phyloP scores from a whole-genome alignment of 768 basidiomycete species.

The Daedaleopsis nitida region DNA sequence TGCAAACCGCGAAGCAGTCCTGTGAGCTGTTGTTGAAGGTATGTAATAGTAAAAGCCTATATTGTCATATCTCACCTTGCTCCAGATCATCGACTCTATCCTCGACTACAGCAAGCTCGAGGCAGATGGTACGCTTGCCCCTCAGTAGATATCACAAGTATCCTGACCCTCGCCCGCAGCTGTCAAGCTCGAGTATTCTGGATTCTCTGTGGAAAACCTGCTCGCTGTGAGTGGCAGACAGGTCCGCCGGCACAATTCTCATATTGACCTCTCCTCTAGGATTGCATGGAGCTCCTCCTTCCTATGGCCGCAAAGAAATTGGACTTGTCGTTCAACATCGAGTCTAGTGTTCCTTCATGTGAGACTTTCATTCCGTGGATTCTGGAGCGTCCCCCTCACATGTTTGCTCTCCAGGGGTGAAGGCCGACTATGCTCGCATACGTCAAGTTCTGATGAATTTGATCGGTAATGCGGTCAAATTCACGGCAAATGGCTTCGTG shows the following conservation, averaged over 20 bases:
- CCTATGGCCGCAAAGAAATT: constrained; percentile 77
- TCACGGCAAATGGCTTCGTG: constrained; percentile 65
- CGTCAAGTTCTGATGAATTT: constrained; percentile 81
- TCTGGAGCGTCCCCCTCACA: neutral
- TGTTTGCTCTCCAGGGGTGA: constrained; percentile 51
- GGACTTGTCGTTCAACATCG: constrained; percentile 73
- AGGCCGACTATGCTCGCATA: constrained; percentile 71
- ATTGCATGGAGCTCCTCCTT: constrained; percentile 75
- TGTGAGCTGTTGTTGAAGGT: constrained; percentile 76
- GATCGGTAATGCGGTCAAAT: constrained; percentile 78
- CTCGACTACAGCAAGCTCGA: constrained; percentile 81
- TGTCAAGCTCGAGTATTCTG: constrained; percentile 67
- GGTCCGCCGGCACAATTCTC: too few relatives aligned
- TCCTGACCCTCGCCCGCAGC: constrained; percentile 39
- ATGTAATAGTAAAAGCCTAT: neutral
- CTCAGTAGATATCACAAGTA: too few relatives aligned
- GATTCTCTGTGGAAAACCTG: constrained; percentile 69
- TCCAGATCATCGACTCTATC: constrained; percentile 76
- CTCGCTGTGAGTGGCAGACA: constrained; percentile 52
- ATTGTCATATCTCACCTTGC: neutral
- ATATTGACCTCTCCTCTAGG: constrained; percentile 38
- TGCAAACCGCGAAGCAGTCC: constrained; percentile 77
- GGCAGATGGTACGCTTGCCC: constrained; percentile 54
- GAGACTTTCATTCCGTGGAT: constrained; percentile 22
- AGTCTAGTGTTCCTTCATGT: constrained; percentile 67